Evolutionary conservation across 148 eudicot species (phyloP).

Genomic region (Rhododendron kiyosumense): DNA sequence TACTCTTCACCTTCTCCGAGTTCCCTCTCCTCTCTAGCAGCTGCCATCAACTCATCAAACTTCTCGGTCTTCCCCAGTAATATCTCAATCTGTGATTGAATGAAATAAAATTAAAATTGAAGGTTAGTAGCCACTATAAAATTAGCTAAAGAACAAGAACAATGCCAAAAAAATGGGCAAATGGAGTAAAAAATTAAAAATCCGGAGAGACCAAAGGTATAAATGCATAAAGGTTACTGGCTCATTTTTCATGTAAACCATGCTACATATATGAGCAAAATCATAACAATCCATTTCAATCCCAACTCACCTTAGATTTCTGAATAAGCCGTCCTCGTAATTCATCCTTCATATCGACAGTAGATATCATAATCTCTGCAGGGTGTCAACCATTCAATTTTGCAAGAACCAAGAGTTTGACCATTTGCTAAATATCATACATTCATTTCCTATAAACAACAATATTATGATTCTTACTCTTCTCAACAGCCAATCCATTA

Average conservation of each 20-base stretch:
- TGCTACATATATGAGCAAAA: neutral
- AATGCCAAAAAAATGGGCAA: no score
- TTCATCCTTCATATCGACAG: conserved; percentile 66
- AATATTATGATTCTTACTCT: conserved; percentile 44
- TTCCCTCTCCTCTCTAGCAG: no score
- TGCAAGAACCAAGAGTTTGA: neutral
- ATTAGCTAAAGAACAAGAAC: no score
- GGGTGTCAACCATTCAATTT: conserved; percentile 1
- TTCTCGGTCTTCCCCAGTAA: no score
- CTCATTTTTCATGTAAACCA: no score
- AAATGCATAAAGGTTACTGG: neutral
- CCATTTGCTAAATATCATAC: neutral
- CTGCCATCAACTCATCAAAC: no score
- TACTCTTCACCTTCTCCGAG: conserved; percentile 38
- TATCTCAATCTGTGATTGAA: no score
- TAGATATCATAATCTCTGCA: conserved; percentile 66
- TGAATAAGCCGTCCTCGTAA: conserved; percentile 63
- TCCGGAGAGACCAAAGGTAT: neutral
- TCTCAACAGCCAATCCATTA: conserved; percentile 75
- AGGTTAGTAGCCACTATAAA: no score
- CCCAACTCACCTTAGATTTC: conserved; percentile 68
- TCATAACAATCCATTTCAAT: neutral
- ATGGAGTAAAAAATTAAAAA: no score
- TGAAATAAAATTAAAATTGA: no score
- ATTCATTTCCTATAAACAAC: neutral